Conservation (phyloP, 331 rosid species). For the Arachis monticola region DNA sequence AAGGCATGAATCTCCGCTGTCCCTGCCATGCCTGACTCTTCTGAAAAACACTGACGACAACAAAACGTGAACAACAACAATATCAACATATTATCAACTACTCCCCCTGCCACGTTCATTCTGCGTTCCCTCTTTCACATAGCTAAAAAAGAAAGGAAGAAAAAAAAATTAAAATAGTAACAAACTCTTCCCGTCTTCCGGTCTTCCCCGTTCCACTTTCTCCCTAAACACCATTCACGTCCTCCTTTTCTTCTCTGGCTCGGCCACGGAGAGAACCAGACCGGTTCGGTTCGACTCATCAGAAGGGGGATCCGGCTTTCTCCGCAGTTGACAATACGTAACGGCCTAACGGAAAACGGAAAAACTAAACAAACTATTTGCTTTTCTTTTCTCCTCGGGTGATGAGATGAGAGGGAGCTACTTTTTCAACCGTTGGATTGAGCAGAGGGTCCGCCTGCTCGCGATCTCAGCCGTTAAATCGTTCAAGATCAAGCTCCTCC, state of each 20-base stretch:
- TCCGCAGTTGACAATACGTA: neutral
- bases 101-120: neutral
- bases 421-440: slow-evolving; percentile 67
- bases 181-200: neutral
- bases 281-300: slow-evolving; percentile 21
- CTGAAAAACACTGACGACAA: neutral
- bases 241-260: slow-evolving; percentile 10
- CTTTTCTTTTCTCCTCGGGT: slow-evolving; percentile 1
- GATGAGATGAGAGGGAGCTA: slow-evolving; percentile 66
- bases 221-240: neutral
- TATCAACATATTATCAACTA: too few relatives aligned
- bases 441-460: slow-evolving; percentile 67
- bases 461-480: slow-evolving; percentile 72
- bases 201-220: neutral
- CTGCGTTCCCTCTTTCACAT: neutral
- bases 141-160: too few relatives aligned
- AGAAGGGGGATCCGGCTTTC: slow-evolving; percentile 22
- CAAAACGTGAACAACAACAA: neutral
- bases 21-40: neutral
- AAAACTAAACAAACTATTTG: too few relatives aligned
- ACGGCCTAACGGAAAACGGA: too few relatives aligned
- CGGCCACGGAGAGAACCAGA: slow-evolving; percentile 40
- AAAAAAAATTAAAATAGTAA: too few relatives aligned
- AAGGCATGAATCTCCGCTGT: neutral
- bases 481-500: slow-evolving; percentile 70